A percentile compares a stretch with the other conserved stretches of the same genome.
Conservation (phyloP, 257 asterid species). For the Osmanthus fragrans region DNA sequence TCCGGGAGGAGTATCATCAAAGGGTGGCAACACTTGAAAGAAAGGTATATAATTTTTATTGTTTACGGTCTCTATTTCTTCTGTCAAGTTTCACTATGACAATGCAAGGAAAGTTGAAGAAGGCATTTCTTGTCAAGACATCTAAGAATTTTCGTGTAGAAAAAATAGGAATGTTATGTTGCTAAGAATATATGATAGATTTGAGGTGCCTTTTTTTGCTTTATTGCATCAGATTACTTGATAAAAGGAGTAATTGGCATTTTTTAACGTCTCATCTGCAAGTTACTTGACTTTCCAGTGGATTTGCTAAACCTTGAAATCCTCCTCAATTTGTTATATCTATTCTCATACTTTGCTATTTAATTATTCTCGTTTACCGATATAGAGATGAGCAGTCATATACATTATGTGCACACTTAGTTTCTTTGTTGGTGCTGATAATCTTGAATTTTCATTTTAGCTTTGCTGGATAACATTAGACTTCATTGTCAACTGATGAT, state of each 20-base stretch:
- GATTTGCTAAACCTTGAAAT: slow-evolving; percentile 13
- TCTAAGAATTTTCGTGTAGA: slow-evolving; percentile 6
- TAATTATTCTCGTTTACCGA: background rate
- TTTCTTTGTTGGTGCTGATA: background rate
- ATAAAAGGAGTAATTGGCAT: background rate
- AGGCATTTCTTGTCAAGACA: slow-evolving; percentile 10
- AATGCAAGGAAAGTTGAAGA: background rate
- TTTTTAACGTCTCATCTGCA: slow-evolving; percentile 1
- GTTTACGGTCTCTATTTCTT: slow-evolving; percentile 32
- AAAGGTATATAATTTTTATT: slow-evolving; percentile 55
- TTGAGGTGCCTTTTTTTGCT: slow-evolving; percentile 1
- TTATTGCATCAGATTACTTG: slow-evolving; percentile 12
- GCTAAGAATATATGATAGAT: background rate
- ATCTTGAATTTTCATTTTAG: background rate
- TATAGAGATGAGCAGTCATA: background rate
- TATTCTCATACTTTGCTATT: background rate
- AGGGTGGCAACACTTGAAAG: slow-evolving; percentile 91
- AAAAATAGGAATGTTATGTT: background rate
- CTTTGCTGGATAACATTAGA: background rate
- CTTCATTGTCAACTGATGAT: background rate
- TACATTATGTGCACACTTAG: background rate
- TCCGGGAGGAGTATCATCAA: slow-evolving; percentile 94
- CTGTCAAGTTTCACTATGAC: background rate
- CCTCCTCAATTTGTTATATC: background rate
- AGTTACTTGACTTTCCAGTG: background rate